These are phyloP conservation scores for Goffeauzyma gilvescens DNA, from an alignment of 768 basidiomycete genomes.

Conservation along the genomic window DNA sequence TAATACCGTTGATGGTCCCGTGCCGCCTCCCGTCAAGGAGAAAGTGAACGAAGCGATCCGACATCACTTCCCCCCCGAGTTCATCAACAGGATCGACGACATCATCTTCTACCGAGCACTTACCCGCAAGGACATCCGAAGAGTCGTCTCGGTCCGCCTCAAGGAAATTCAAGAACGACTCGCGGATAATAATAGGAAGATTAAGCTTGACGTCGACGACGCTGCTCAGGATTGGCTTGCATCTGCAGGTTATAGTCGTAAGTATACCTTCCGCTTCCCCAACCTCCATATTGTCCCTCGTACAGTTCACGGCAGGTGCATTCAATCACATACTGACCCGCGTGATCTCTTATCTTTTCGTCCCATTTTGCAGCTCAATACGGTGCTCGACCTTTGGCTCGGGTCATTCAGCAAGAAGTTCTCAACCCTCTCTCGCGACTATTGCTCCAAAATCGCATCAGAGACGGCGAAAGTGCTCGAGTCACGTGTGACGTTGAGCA, in stretches of 20 bases:
- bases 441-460: slow-evolving; percentile 62
- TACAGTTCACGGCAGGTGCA: too few species aligned
- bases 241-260: slow-evolving; percentile 29
- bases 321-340: too few species aligned
- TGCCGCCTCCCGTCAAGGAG: slow-evolving; percentile 23
- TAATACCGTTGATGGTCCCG: slow-evolving; percentile 30
- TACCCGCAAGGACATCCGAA: slow-evolving; percentile 53
- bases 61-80: slow-evolving; percentile 34
- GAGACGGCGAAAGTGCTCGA: slow-evolving; percentile 57
- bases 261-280: too few species aligned
- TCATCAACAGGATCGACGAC: slow-evolving; percentile 31
- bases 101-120: slow-evolving; percentile 49
- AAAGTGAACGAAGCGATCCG: slow-evolving; percentile 33
- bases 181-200: slow-evolving; percentile 47
- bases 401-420: slow-evolving; percentile 77
- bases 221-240: slow-evolving; percentile 43
- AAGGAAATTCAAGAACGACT: slow-evolving; percentile 70
- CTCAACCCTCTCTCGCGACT: slow-evolving; percentile 74
- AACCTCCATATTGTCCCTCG: too few species aligned
- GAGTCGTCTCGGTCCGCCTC: slow-evolving; percentile 75
- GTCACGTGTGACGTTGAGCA: slow-evolving; percentile 63
- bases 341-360: neutral
- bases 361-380: slow-evolving; percentile 39
- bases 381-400: slow-evolving; percentile 79
- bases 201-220: slow-evolving; percentile 57